Percentiles rank a stretch among this genome's conserved stretches.
Evolutionary conservation across 345 rosid species (phyloP).

Genomic region (Ceriops zippeliana): DNA sequence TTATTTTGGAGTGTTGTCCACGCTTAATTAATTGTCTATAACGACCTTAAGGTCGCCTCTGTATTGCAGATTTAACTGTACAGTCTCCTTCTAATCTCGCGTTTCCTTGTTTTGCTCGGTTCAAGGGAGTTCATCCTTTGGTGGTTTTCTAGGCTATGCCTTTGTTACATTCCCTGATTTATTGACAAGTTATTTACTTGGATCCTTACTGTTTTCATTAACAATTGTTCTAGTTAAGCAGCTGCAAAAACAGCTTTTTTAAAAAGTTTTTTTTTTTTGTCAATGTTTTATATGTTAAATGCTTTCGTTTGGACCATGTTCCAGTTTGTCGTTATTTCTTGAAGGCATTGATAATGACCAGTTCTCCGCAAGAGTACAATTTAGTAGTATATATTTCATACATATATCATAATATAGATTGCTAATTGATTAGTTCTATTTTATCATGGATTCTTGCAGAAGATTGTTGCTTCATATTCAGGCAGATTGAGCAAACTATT

Average conservation of each 20-base stretch:
- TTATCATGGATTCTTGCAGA: slow-evolving; percentile 41
- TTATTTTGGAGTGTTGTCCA: slow-evolving; percentile 14
- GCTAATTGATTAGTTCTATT: slow-evolving; percentile 2
- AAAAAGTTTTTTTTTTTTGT: neutral
- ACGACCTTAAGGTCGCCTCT: slow-evolving; percentile 27
- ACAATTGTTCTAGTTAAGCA: neutral
- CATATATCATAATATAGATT: too few relatives aligned
- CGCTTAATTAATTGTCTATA: slow-evolving; percentile 36
- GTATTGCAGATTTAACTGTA: slow-evolving; percentile 20
- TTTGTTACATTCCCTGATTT: slow-evolving; percentile 5
- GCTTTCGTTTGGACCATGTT: neutral
- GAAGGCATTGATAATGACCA: neutral
- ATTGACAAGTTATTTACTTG: slow-evolving; percentile 4
- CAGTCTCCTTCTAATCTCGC: slow-evolving; percentile 15
- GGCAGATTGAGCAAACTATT: slow-evolving; percentile 59
- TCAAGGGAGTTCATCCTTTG: slow-evolving; percentile 23
- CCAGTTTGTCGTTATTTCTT: slow-evolving; percentile 12
- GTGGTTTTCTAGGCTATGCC: slow-evolving; percentile 16
- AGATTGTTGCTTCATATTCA: slow-evolving; percentile 55
- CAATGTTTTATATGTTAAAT: neutral
- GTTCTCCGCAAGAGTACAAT: neutral
- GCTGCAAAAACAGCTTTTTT: neutral
- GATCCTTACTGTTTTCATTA: neutral
- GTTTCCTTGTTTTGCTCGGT: slow-evolving; percentile 17
- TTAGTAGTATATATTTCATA: too few relatives aligned